These are phyloP conservation scores for Verbena officinalis DNA, from an alignment of 257 asterid species.

Conservation along the genomic window DNA sequence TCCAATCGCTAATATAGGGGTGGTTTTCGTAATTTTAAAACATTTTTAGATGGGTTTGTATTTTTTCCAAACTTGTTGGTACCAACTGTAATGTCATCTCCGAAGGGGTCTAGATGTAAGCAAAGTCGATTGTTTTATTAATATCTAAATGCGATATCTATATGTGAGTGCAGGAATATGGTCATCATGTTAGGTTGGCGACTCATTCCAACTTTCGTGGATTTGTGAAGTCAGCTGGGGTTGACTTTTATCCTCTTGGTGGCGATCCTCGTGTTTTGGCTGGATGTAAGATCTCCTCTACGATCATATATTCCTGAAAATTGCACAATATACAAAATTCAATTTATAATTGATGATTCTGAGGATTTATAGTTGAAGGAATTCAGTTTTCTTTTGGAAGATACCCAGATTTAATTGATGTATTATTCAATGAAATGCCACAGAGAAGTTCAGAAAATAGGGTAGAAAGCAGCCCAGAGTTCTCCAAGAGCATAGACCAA, in stretches of 20 bases:
- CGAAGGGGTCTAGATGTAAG: no score
- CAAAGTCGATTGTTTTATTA: constrained; percentile 8
- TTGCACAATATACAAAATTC: not conserved
- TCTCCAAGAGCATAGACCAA: no score
- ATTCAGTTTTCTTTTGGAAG: no score
- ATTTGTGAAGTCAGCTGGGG: constrained; percentile 88
- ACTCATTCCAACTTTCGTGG: constrained; percentile 86
- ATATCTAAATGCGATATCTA: constrained; percentile 26
- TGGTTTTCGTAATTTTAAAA: no score
- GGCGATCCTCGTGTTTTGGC: constrained; percentile 98
- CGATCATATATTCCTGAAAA: constrained; percentile 27
- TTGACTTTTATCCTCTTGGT: constrained; percentile 90
- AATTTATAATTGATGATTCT: no score
- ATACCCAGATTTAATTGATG: no score
- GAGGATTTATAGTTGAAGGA: not conserved
- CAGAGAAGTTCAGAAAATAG: no score
- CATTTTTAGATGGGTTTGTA: no score
- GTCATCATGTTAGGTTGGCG: constrained; percentile 92
- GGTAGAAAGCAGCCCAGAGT: no score
- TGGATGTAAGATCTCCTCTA: constrained; percentile 90
- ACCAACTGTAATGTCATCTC: not conserved
- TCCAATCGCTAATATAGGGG: no score
- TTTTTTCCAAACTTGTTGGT: no score
- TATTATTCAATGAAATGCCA: no score
- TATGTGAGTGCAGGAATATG: constrained; percentile 62